Evolutionary conservation across 2,329 filamentous ascomycete genomes (phyloP).

Genomic region (Aspergillus sp.): DNA sequence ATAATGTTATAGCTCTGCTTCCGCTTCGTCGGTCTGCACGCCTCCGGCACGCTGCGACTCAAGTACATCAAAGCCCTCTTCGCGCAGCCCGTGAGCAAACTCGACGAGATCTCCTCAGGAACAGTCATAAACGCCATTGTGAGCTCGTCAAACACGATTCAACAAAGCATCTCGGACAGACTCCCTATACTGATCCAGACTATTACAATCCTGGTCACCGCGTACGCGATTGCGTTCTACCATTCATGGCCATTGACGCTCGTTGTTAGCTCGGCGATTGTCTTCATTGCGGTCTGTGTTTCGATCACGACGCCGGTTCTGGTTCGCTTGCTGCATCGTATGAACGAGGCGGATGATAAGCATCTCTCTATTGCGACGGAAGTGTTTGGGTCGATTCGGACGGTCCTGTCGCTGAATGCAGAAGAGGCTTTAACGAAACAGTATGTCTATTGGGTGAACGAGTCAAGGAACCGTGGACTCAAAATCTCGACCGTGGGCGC

Average conservation of each 20-base stretch:
- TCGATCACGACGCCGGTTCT: neutral
- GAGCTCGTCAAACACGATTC: constrained; percentile 52
- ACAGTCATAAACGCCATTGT: constrained; percentile 54
- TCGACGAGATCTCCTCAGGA: constrained; percentile 52
- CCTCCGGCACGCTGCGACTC: constrained; percentile 51
- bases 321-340: neutral
- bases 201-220: constrained; percentile 43
- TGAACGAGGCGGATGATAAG: neutral
- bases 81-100: constrained; percentile 48
- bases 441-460: constrained; percentile 38
- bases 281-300: constrained; percentile 34
- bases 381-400: neutral
- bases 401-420: neutral
- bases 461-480: constrained; percentile 33
- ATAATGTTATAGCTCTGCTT: constrained; percentile 35
- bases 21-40: constrained; percentile 48
- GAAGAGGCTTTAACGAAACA: constrained; percentile 28
- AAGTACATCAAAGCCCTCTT: constrained; percentile 53
- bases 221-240: constrained; percentile 52
- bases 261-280: constrained; percentile 48
- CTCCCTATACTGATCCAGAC: constrained; percentile 46
- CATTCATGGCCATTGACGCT: constrained; percentile 55
- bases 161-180: constrained; percentile 55
- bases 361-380: neutral
- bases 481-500: constrained; percentile 23